Base-by-base conservation (phyloP, 139 green algal species). In the Asterochloris sp. region DNA sequence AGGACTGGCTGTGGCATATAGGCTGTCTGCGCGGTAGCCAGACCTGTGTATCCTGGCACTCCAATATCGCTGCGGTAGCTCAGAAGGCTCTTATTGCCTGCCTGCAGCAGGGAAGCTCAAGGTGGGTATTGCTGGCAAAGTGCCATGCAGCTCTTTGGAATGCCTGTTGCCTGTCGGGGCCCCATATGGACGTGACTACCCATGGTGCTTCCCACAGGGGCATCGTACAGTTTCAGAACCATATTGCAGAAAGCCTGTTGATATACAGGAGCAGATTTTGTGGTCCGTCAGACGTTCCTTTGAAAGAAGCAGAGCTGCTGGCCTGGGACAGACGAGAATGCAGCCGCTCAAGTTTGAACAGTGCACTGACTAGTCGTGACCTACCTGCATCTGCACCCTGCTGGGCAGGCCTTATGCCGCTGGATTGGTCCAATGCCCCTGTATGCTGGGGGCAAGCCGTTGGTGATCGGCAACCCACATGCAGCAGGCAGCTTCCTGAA, bases 41-140 rank as follows among this genome's bases (percentile, higher is more conserved):
- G 21, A 23, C 88, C 89, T n/a, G 89, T 93, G 83, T 91, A 93
- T 19, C 89, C 89, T 61, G 89, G 89, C 0, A 93, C 83, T 21
- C 89, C 89, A n/a, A 90, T 83, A 19, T 89, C 82, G 24, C 38
- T 77, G 4, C 87, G 80, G 66, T 88, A 93, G 0, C 66, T 81
- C 0, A 93, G 74, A 19, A 90, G 61, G 67, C 82, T 88, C 78
- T 93, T 93, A 78, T 91, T 91, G n/a, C 88, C 88, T 62, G 85
- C 88, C 84, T 83, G 78, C 67, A 68, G 24, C 13, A 27, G 28
- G 11, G 54, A 9, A 13, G 19, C 12, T 29, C 28, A 12, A 19
- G 27, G 16, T 14, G 23, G 15, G 10, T 9, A 17, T 62, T 17
- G n/a, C 68, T 67, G 67, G 67, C 15, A 54, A 60, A 83, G 74